These are phyloP conservation scores for Yarrowia yakushimensis DNA, from an alignment of 805 yeast species.

Conservation along the genomic window DNA sequence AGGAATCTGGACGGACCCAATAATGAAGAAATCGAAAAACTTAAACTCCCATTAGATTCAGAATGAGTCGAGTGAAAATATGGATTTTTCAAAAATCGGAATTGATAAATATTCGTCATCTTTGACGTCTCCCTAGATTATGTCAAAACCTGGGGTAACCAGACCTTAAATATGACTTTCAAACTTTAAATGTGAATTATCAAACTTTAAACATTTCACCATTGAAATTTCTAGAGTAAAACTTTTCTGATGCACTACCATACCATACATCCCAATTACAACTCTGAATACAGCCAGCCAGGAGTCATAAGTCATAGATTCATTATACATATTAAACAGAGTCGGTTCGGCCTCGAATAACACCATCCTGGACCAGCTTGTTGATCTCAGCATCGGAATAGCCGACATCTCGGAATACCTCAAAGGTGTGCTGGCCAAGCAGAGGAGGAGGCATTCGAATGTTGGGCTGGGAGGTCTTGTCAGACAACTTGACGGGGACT, in stretches of 20 bases:
- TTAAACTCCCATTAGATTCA: too few species aligned
- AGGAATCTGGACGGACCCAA: background rate
- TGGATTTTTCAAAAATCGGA: too few species aligned
- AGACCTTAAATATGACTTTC: too few species aligned
- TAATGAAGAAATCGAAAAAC: too few species aligned
- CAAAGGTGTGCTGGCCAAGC: conserved; percentile 42
- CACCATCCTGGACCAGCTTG: conserved; percentile 27
- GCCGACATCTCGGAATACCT: conserved; percentile 36
- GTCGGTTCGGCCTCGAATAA: conserved; percentile 1
- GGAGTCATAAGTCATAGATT: background rate
- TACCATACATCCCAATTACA: too few species aligned
- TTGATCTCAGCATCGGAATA: conserved; percentile 30
- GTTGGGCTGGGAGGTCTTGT: conserved; percentile 35
- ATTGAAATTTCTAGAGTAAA: too few species aligned
- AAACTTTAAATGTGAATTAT: too few species aligned
- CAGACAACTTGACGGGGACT: conserved; percentile 42
- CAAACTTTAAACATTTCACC: background rate
- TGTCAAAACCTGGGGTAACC: conserved; percentile 1
- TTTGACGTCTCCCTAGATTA: too few species aligned
- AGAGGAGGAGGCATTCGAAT: conserved; percentile 41
- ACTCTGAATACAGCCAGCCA: too few species aligned
- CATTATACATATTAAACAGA: background rate
- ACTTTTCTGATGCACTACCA: too few species aligned
- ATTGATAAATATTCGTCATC: too few species aligned
- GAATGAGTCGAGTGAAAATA: too few species aligned